A percentile compares a stretch with the other conserved stretches of the same genome.
Conservation (phyloP, 257 asterid genomes). For the Nicotiana tomentosiformis region DNA sequence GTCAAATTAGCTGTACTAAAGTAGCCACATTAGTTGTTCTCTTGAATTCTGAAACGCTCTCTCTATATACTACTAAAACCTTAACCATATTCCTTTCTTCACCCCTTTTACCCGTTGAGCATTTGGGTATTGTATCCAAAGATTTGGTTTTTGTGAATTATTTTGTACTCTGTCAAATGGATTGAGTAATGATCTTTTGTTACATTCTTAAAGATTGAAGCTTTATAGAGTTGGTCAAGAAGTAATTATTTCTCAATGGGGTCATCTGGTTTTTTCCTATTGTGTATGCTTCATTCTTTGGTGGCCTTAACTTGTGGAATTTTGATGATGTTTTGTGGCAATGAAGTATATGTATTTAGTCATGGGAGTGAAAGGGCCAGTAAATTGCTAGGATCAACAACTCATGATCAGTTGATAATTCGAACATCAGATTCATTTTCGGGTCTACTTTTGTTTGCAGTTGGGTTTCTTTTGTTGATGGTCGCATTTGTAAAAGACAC, state of each 20-base stretch:
- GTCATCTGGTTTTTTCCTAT: slow-evolving; percentile 59
- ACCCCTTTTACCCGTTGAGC: too few relatives aligned
- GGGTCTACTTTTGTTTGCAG: slow-evolving; percentile 67
- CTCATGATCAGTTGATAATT: slow-evolving; percentile 81
- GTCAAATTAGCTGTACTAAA: too few relatives aligned
- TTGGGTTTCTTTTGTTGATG: slow-evolving; percentile 84
- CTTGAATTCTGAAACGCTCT: too few relatives aligned
- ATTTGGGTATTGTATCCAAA: too few relatives aligned
- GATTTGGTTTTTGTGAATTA: too few relatives aligned
- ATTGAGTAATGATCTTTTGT: background rate
- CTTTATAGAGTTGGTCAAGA: slow-evolving; percentile 5
- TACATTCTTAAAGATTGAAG: slow-evolving; percentile 17
- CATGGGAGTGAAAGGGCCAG: slow-evolving; percentile 83
- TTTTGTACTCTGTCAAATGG: too few relatives aligned
- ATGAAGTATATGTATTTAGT: slow-evolving; percentile 60
- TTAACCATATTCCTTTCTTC: too few relatives aligned
- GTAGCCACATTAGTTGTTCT: too few relatives aligned
- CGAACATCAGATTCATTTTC: slow-evolving; percentile 87
- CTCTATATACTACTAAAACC: too few relatives aligned
- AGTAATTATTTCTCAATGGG: slow-evolving; percentile 29
- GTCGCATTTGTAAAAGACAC: slow-evolving; percentile 86
- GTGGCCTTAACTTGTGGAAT: slow-evolving; percentile 76
- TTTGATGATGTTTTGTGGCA: slow-evolving; percentile 73
- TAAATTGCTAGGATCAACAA: slow-evolving; percentile 74
- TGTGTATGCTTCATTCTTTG: slow-evolving; percentile 68